Evolutionary conservation across 2,329 filamentous ascomycete genomes (phyloP), one percentile per base, ranked within the genome.

Genomic region (Diaporthe ampelina): DNA sequence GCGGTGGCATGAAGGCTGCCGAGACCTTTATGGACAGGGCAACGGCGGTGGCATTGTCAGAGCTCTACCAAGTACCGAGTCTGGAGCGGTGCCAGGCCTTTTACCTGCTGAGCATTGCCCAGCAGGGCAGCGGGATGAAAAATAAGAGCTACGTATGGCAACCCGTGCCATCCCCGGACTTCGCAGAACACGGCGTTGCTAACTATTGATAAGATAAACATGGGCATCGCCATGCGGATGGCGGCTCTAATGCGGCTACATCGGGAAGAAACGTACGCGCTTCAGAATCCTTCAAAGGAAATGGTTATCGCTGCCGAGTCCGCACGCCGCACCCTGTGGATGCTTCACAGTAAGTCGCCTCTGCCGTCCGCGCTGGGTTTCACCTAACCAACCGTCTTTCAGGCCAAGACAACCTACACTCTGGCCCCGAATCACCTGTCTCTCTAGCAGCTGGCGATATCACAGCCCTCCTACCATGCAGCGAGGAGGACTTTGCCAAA

Each of bases 41-140:
- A 1, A 85, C 86, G 11, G 78, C 78, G 45, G 79, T 90, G 11
- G 88, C 89, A 1, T 79, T 86, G 43, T 80, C 81, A 32, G 88
- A 90, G 77, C 80, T 91, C 26, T 90, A 90, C 77, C 82, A 85
- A 52, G 85, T 86, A 70, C 86, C 89, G 0, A 89, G 85, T 0
- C 78, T 91, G 24, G 88, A 91, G 77, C 83, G 86, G 54, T 90
- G 88, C 69, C 89, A 91, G 79, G 89, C 86, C 0, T 91, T 91
- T 75, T 91, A 90, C 76, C 81, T 91, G 4, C 81, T 91, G 21
- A 90, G 88, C 77, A 87, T 91, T 72, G 88, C 89, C 6, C 89
- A 91, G 76, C 89, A 91, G 78, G 88, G 88, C 19, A 89, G 86
- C 70, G 89, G 88, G 0, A 81, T 87, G 76, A 86, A 85, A 54